A percentile compares a stretch with the other conserved stretches of the same genome.
Evolutionary conservation across 73 alveolate species (phyloP).

Genomic region (Stentor coeruleus): DNA sequence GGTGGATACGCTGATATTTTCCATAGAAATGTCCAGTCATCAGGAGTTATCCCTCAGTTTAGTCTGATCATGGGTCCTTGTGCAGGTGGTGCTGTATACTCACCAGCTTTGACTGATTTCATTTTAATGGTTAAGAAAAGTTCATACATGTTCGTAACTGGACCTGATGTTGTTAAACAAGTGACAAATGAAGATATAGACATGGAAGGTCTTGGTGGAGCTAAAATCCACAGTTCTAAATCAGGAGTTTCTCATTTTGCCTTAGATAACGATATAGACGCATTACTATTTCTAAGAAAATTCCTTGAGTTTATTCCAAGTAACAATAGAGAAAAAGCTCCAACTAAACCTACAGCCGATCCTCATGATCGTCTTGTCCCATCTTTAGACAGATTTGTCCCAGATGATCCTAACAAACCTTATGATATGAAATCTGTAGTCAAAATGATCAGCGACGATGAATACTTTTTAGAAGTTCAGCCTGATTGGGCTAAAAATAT

Average conservation of each 20-base stretch:
- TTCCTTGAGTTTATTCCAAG: conserved; percentile 43
- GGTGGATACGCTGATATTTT: conserved; percentile 68
- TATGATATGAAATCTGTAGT: conserved; percentile 56
- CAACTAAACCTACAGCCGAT: conserved; percentile 44
- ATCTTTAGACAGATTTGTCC: conserved; percentile 51
- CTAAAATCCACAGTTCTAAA: conserved; percentile 42
- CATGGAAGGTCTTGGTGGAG: conserved; percentile 65
- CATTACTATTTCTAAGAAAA: conserved; percentile 47
- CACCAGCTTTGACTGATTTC: conserved; percentile 68
- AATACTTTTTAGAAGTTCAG: conserved; percentile 52
- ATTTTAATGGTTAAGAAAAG: conserved; percentile 59
- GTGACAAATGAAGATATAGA: conserved; percentile 59
- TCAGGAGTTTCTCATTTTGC: conserved; percentile 58
- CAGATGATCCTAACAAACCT: conserved; percentile 63
- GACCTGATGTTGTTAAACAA: conserved; percentile 66
- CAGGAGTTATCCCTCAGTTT: conserved; percentile 67
- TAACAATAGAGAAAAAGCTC: conserved; percentile 43
- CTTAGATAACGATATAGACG: conserved; percentile 49
- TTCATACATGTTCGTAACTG: conserved; percentile 63
- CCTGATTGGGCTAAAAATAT: conserved; percentile 61
- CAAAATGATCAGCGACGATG: conserved; percentile 39
- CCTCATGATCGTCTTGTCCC: conserved; percentile 34
- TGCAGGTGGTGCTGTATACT: conserved; percentile 73
- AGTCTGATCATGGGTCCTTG: conserved; percentile 68
- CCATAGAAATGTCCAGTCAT: conserved; percentile 58